These are phyloP conservation scores for Cryptococcus sp. DNA, from an alignment of 1,284 basidiomycete genomes.

Conservation along the genomic window DNA sequence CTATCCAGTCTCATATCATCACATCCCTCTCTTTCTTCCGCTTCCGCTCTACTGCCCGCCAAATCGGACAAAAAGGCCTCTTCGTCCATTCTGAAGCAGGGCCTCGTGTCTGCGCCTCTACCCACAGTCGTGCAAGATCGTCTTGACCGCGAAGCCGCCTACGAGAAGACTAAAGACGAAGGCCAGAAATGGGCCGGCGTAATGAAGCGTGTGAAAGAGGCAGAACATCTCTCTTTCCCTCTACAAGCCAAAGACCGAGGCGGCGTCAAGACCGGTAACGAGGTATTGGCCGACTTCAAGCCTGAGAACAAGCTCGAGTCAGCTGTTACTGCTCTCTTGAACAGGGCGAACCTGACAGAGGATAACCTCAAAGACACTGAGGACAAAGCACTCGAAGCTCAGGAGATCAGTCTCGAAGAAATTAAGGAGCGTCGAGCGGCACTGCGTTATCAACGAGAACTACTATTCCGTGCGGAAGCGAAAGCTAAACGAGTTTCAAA, in stretches of 20 bases:
- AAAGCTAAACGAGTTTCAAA: constrained; percentile 90
- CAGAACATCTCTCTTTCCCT: constrained; percentile 89
- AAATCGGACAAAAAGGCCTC: constrained; percentile 55
- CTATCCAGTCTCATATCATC: constrained; percentile 58
- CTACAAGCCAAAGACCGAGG: constrained; percentile 70
- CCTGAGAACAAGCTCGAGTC: constrained; percentile 77
- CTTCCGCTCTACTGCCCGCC: constrained; percentile 39
- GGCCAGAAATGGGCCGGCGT: constrained; percentile 91
- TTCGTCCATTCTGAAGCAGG: constrained; percentile 60
- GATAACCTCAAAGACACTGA: constrained; percentile 75
- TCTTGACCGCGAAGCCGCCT: constrained; percentile 89
- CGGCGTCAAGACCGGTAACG: constrained; percentile 47
- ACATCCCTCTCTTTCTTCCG: constrained; percentile 65
- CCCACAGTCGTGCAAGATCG: constrained; percentile 84
- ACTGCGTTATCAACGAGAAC: constrained; percentile 82
- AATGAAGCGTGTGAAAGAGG: constrained; percentile 85
- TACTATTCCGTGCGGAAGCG: constrained; percentile 90
- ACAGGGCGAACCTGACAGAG: constrained; percentile 75
- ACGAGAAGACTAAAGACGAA: constrained; percentile 87
- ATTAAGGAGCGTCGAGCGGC: constrained; percentile 76
- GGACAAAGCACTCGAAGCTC: constrained; percentile 70
- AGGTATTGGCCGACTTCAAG: constrained; percentile 63
- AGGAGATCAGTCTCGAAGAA: constrained; percentile 76
- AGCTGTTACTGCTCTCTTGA: constrained; percentile 72
- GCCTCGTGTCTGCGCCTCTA: constrained; percentile 78